These are phyloP conservation scores for Colletotrichum cereale DNA, from an alignment of 2,329 filamentous ascomycete genomes.

Conservation along the genomic window DNA sequence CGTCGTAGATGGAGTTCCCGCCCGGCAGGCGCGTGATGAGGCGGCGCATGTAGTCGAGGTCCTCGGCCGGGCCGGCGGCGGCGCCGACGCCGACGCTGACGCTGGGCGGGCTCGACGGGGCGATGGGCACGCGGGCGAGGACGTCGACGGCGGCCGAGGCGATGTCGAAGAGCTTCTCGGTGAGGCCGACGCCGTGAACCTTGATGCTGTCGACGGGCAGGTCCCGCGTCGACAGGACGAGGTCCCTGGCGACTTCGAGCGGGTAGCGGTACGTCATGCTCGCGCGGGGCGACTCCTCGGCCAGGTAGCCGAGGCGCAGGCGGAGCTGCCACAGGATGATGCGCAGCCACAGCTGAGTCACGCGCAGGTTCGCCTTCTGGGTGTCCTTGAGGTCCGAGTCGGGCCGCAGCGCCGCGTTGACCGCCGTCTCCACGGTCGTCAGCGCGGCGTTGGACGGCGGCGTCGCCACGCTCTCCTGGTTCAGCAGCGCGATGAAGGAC, in stretches of 20 bases:
- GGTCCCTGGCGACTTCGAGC: slow-evolving; percentile 55
- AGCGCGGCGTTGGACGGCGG: slow-evolving; percentile 49
- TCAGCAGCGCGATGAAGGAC: slow-evolving; percentile 56
- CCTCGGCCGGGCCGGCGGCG: slow-evolving; percentile 49
- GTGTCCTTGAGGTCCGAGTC: slow-evolving; percentile 53
- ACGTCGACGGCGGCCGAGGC: slow-evolving; percentile 60
- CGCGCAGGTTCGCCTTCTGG: slow-evolving; percentile 58
- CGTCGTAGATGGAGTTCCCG: slow-evolving; percentile 53
- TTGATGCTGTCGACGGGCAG: slow-evolving; percentile 54
- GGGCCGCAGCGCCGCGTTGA: slow-evolving; percentile 53
- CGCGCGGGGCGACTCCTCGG: slow-evolving; percentile 46
- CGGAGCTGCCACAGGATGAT: slow-evolving; percentile 61
- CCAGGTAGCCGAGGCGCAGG: slow-evolving; percentile 56
- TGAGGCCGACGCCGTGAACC: slow-evolving; percentile 60
- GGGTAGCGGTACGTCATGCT: slow-evolving; percentile 59
- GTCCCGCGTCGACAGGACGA: slow-evolving; percentile 54
- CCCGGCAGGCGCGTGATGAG: slow-evolving; percentile 55
- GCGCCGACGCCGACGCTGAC: slow-evolving; percentile 40
- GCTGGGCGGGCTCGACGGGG: slow-evolving; percentile 44
- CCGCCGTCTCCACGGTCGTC: slow-evolving; percentile 51
- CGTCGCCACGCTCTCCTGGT: slow-evolving; percentile 52
- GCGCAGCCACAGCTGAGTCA: slow-evolving; percentile 60
- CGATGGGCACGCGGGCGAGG: slow-evolving; percentile 55
- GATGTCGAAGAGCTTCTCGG: slow-evolving; percentile 61
- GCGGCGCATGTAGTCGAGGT: slow-evolving; percentile 52